phyloP scores from a whole-genome alignment of 176 grass and related monocot species.

The Thalia dealbata region DNA sequence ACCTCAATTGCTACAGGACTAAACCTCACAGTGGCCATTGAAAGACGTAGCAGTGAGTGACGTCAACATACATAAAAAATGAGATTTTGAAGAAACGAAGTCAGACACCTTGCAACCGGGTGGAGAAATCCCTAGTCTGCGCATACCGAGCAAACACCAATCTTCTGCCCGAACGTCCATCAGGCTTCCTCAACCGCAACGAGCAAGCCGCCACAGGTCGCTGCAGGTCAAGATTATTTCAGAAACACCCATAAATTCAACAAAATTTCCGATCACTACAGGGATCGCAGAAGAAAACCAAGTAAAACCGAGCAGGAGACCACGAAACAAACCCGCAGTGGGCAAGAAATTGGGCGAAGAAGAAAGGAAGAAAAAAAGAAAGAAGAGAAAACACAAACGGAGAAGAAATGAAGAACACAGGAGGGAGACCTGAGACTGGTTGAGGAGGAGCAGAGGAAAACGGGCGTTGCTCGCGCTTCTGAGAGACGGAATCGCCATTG shows the following conservation, averaged over 20 bases:
- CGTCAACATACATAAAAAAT: not conserved
- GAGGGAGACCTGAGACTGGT: conserved; percentile 23
- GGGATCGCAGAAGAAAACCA: not conserved
- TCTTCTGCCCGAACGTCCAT: conserved; percentile 11
- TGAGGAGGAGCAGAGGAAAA: conserved; percentile 37
- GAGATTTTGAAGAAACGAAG: not conserved
- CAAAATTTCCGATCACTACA: not conserved
- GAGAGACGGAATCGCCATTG: conserved; percentile 35
- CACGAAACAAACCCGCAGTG: not conserved
- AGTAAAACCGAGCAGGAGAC: not conserved
- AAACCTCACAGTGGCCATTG: not conserved
- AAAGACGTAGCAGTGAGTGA: not conserved
- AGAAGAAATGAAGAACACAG: no score
- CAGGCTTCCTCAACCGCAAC: conserved; percentile 23
- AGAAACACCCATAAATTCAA: not conserved
- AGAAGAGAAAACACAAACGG: not conserved
- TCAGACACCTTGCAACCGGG: conserved; percentile 47
- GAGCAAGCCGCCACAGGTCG: conserved; percentile 19
- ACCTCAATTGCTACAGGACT: not conserved
- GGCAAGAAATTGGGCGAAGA: no score
- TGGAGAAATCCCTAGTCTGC: conserved; percentile 53
- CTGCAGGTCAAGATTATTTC: not conserved
- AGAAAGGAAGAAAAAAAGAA: not conserved
- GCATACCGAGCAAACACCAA: conserved; percentile 53
- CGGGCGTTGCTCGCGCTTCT: conserved; percentile 27